A percentile compares a stretch with the other conserved stretches of the same genome.
Conservation (phyloP, 352 stramenopile species). For the Globisporangium lucens region DNA sequence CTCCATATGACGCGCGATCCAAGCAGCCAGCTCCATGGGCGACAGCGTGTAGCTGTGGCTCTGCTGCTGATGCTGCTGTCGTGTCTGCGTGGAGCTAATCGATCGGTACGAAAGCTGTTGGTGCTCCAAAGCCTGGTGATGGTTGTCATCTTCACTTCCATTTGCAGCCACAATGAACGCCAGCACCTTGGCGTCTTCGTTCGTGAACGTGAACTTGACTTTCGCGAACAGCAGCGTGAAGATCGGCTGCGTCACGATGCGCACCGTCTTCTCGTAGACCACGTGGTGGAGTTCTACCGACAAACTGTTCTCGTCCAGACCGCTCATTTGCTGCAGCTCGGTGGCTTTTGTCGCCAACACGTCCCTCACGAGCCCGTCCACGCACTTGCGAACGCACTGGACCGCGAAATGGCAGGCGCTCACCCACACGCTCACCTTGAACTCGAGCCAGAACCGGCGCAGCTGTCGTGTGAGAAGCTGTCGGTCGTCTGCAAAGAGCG, state of each 20-base stretch:
- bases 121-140: constrained; percentile 2
- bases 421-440: constrained; percentile 36
- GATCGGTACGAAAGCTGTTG: constrained; percentile 5
- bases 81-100: no score
- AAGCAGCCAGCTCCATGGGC: constrained; percentile 18
- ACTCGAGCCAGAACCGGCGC: constrained; percentile 48
- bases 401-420: constrained; percentile 20
- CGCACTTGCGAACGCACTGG: constrained; percentile 27
- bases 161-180: not conserved
- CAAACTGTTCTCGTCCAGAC: constrained; percentile 28
- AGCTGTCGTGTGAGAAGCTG: constrained; percentile 34
- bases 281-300: constrained; percentile 25
- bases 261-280: constrained; percentile 34
- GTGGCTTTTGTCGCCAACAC: constrained; percentile 32
- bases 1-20: not conserved
- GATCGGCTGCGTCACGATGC: constrained; percentile 36
- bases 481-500: constrained; percentile 41
- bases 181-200: constrained; percentile 22
- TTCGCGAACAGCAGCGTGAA: constrained; percentile 36
- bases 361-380: constrained; percentile 31
- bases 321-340: constrained; percentile 47
- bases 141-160: not conserved
- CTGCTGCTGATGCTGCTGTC: not conserved
- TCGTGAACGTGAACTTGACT: constrained; percentile 30
- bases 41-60: not conserved